Percentiles rank a stretch among this genome's conserved stretches.
Evolutionary conservation across 2,329 filamentous ascomycete species (phyloP).

Genomic region (Colletotrichum melonis): DNA sequence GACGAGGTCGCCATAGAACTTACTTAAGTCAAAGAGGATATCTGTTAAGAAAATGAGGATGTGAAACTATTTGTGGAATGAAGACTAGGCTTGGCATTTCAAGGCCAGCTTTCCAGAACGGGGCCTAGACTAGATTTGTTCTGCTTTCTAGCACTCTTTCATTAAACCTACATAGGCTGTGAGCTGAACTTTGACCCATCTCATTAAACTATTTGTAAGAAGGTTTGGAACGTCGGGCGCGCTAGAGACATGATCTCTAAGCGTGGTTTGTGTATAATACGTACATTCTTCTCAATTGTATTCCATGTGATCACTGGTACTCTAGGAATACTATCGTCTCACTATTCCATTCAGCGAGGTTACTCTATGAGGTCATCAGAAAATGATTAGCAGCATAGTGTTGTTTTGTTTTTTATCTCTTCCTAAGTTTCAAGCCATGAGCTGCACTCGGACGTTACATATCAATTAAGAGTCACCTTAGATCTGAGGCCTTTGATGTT

Average conservation of each 20-base stretch:
- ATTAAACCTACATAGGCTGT: not conserved
- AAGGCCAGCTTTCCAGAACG: not conserved
- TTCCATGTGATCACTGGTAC: too few relatives aligned
- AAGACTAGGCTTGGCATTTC: not conserved
- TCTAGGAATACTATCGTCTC: too few relatives aligned
- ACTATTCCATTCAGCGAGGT: too few relatives aligned
- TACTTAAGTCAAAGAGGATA: not conserved
- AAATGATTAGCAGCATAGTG: too few relatives aligned
- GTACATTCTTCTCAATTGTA: not conserved
- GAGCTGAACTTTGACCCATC: not conserved
- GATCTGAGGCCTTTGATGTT: too few relatives aligned
- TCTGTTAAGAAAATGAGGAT: not conserved
- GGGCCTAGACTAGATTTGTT: not conserved
- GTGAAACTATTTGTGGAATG: not conserved
- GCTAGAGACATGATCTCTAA: not conserved
- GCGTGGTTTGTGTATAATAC: too few relatives aligned
- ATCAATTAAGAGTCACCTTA: too few relatives aligned
- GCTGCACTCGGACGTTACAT: too few relatives aligned
- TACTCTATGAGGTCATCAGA: too few relatives aligned
- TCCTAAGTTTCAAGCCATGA: too few relatives aligned
- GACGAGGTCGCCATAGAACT: not conserved
- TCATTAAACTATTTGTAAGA: not conserved
- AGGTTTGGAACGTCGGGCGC: not conserved
- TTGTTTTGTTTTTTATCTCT: too few relatives aligned
- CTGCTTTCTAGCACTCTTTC: too few relatives aligned